Evolutionary conservation across 2,329 filamentous ascomycete species (phyloP), one percentile per base, ranked within the genome.

Genomic region (Colletotrichum godetiae): DNA sequence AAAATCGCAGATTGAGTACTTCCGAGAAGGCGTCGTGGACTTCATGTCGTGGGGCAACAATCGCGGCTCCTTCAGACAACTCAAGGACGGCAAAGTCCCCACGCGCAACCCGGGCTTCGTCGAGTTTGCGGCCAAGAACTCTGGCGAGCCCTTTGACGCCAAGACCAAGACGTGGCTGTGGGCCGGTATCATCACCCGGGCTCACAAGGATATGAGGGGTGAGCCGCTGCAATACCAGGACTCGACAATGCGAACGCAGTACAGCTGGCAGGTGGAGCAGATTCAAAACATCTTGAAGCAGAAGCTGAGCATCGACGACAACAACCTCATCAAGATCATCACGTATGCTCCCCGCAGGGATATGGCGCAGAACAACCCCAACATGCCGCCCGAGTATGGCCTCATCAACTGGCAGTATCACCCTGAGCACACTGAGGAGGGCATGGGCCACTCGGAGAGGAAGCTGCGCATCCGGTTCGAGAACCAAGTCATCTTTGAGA

Each of bases 401-500:
- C 49, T 74, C 5, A 27, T 68, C 27, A 68, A 42, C 22, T 74
- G 74, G 74, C 67, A 75, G 57, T 75, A 71, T 19, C 63, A 70
- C n/a, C 71, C 73, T 15, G 35, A 12, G 4, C 68, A 72, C 49
- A 56, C 13, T 10, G 35, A 33, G 46, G 58, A 27, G 4, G 42
- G 19, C 19, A 49, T 8, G 19, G 19, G 29, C 13, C 27, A 53
- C 7, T n/a, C 27, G 8, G 62, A 58, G 12, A 55, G 57, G 33
- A 68, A 68, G 13, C 27, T 74, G 6, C 42, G 64, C 24, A 6
- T 76, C 7, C 67, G 69, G 15, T 69, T 68, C 42, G 64, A 76
- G 27, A 68, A 70, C 42, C 42, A 67, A 7, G 3, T 70, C 8
- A 59, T 78, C 75, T 88, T 86, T 13, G 68, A 75, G 27, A 57